Conservation (phyloP, 768 basidiomycete genomes). For the Scleroderma bovista region DNA sequence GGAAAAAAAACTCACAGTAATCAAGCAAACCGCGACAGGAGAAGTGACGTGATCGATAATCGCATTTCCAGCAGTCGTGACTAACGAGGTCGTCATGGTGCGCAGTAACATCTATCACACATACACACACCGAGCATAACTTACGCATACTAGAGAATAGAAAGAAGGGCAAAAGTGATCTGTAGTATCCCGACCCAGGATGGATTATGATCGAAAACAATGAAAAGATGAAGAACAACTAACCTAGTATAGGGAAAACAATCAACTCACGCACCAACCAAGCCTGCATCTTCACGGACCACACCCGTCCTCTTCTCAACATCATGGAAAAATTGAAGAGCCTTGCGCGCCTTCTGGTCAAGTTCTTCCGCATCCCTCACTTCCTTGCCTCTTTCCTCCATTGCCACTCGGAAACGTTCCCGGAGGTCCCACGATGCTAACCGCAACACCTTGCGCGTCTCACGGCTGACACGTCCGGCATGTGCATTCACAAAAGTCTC, state of each 20-base stretch:
- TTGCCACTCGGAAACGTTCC: slow-evolving; percentile 72
- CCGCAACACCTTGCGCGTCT: slow-evolving; percentile 91
- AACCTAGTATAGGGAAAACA: slow-evolving; percentile 1
- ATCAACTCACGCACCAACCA: slow-evolving; percentile 9
- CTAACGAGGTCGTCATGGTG: no score
- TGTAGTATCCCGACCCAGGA: no score
- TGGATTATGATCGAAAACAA: neutral
- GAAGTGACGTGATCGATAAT: no score
- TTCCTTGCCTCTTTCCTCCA: slow-evolving; percentile 76
- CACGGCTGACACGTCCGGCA: slow-evolving; percentile 63
- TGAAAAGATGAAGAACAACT: neutral
- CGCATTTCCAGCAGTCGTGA: no score
- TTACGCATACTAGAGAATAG: no score
- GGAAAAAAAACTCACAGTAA: no score
- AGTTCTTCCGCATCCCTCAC: slow-evolving; percentile 72
- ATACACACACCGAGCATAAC: no score
- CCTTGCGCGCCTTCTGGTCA: slow-evolving; percentile 62
- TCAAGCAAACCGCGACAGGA: no score
- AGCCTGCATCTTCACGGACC: slow-evolving; percentile 26
- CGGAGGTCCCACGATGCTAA: slow-evolving; percentile 86
- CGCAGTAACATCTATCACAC: no score
- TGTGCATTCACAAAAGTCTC: slow-evolving; percentile 64
- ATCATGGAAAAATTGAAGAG: slow-evolving; percentile 65
- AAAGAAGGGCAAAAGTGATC: no score
- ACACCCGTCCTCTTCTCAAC: slow-evolving; percentile 41